Percentiles rank a stretch among this genome's conserved stretches.
phyloP scores from a whole-genome alignment of 257 asterid genomes.

The Mitragyna speciosa region DNA sequence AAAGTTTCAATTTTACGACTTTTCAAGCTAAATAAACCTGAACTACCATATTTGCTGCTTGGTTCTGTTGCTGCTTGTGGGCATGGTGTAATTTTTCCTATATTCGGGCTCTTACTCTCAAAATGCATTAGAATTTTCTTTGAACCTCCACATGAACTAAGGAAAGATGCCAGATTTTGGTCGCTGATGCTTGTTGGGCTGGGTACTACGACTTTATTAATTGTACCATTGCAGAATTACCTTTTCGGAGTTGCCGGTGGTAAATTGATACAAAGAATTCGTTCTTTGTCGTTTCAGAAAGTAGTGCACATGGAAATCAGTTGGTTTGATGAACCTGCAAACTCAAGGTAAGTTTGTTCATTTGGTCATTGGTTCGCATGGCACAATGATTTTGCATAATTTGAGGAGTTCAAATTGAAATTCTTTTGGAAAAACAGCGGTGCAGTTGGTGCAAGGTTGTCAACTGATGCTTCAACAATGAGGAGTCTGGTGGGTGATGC shows the following conservation, averaged over 20 bases:
- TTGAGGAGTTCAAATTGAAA: background rate
- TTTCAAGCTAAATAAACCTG: constrained; percentile 62
- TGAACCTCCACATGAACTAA: constrained; percentile 53
- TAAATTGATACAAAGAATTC: constrained; percentile 59
- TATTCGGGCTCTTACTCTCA: constrained; percentile 70
- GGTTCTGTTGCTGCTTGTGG: constrained; percentile 60
- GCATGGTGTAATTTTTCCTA: constrained; percentile 63
- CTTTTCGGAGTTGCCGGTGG: constrained; percentile 86
- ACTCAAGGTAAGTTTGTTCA: constrained; percentile 61
- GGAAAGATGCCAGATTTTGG: constrained; percentile 58
- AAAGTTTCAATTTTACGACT: constrained; percentile 53
- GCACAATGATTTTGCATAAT: background rate
- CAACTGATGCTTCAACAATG: constrained; percentile 71
- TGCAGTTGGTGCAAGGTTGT: constrained; percentile 79
- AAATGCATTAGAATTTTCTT: constrained; percentile 57
- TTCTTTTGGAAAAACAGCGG: constrained; percentile 49
- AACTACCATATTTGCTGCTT: constrained; percentile 46
- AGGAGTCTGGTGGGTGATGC: constrained; percentile 75
- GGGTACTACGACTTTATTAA: constrained; percentile 35
- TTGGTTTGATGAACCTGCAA: constrained; percentile 86
- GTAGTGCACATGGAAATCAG: constrained; percentile 82
- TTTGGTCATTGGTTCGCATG: background rate
- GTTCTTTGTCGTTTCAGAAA: constrained; percentile 62
- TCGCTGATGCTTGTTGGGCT: constrained; percentile 48
- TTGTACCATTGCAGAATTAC: constrained; percentile 59